Base-by-base conservation (phyloP, 495 filamentous ascomycete genomes). In the Podospora didyma region DNA sequence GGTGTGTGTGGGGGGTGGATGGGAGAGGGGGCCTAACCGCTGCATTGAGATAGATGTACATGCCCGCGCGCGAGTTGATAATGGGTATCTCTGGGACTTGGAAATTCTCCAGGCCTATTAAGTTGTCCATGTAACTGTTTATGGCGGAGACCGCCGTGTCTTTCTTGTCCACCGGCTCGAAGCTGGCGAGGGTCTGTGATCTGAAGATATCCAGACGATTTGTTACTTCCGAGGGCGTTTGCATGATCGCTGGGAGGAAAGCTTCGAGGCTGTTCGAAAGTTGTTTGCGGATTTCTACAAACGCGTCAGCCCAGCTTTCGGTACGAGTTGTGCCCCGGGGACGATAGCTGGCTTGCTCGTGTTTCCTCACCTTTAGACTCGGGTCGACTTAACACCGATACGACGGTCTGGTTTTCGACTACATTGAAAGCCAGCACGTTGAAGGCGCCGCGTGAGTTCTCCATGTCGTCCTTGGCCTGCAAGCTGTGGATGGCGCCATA, bases 11-110 rank as follows among this genome's bases (percentile, higher is more conserved):
- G n/a, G n/a, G n/a, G n/a, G n/a, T n/a, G 39, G 22, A 26, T 16
- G 28, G 11, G n/a, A 68, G 10, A 2, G 39, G 39, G 39, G 9
- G 39, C 6, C 79, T 66, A 75, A 96, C 89, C 74, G 89, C 79
- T 46, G 92, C 84, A 68, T 90, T 92, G 28, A 98, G 75, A 68
- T 93, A 97, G n/a, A 97, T 79, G 69, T 92, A 97, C 60, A 97
- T 75, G 46, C 90, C 90, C 49, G 91, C 92, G 74, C 92, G 82
- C n/a, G 91, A 87, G 67, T 90, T 88, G 11, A 88, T 73, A 6
- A 79, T 73, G 1, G 88, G 86, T 4, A 87, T 70, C 60, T 92
- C 87, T 23, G 85, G 75, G 2, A 94, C 68, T 65, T 64, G 80
- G 65, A 71, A 75, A 62, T 64, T 86, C 66, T 79, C 78, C 34